Evolutionary conservation across 495 filamentous ascomycete species (phyloP).

Genomic region (Chaetomium cochliodes): DNA sequence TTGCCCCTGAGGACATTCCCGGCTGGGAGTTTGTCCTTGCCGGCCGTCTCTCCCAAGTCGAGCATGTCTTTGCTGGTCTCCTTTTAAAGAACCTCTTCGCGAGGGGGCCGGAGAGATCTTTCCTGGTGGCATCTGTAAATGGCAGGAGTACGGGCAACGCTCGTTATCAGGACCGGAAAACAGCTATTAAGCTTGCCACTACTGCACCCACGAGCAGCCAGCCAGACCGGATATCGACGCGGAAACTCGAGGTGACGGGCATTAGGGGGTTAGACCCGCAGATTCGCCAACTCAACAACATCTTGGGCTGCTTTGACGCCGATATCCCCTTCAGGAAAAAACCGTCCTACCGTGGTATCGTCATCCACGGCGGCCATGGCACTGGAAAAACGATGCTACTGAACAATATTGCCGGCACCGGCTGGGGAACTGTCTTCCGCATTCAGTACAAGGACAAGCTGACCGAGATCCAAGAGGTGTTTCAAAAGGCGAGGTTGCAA

Average conservation of each 20-base stretch:
- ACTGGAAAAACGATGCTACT: conserved; percentile 79
- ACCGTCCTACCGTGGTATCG: conserved; percentile 54
- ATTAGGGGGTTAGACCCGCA: conserved; percentile 66
- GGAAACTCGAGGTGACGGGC: conserved; percentile 44
- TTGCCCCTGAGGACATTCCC: conserved; percentile 25
- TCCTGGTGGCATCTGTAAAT: conserved; percentile 49
- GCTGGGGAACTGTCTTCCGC: conserved; percentile 65
- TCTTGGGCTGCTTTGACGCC: conserved; percentile 57
- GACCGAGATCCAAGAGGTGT: conserved; percentile 62
- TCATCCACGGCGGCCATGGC: conserved; percentile 80
- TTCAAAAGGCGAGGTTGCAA: conserved; percentile 65
- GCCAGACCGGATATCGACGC: conserved; percentile 14
- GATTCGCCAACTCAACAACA: conserved; percentile 63
- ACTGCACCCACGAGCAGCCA: conserved; percentile 10
- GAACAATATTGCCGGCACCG: conserved; percentile 59
- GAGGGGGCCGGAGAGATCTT: conserved; percentile 48
- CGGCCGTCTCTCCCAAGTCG: conserved; percentile 40
- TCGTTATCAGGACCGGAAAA: conserved; percentile 40
- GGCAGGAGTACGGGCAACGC: conserved; percentile 40
- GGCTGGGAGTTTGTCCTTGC: conserved; percentile 36
- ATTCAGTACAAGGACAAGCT: conserved; percentile 58
- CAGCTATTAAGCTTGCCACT: conserved; percentile 38
- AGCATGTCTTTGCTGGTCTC: conserved; percentile 50
- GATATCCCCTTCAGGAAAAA: conserved; percentile 32
- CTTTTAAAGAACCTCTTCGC: conserved; percentile 48